Evolutionary conservation across 108 stramenopile genomes (phyloP), one percentile per base, ranked within the genome.

Genomic region (Nannochloropsis oceanica): DNA sequence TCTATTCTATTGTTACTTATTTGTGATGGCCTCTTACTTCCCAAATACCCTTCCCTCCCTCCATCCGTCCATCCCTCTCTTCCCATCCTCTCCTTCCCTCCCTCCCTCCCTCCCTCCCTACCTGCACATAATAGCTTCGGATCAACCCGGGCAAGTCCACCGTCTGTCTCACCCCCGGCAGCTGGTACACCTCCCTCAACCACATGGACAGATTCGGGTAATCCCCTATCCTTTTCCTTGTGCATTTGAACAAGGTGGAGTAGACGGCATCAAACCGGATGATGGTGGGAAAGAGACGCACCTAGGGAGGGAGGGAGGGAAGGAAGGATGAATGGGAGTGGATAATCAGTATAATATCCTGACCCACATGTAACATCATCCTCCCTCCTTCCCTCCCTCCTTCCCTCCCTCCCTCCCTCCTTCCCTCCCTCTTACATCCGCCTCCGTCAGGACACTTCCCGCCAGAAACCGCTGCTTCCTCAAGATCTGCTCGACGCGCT

Each of bases 191-290:
- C 43, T 87, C 87, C 34, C 87, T 46, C 80, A 87, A 34, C 87
- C 87, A 87, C 42, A 25, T 44, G 27, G 83, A 13, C 80, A 87
- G 26, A 25, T 82, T 73, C 43, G 87, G 87, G 44, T 80, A 87
- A 79, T 87, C 80, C 12, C 9, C 44, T 25, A 13, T 83, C 84
- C 80, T 80, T 83, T 83, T 87, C 43, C 59, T 84, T 42, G 87
- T 80, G 43, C 87, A 87, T 87, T 90, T 91, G 89, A 91, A 91
- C 18, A 89, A 87, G n/a, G 87, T 82, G n/a, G 86, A 87, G 42
- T 91, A 91, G 10, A 91, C 90, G 0, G 86, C 89, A 42, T 91
- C 90, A 79, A 90, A 91, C n/a, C 91, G 89, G 26, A 91, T 43
- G 0, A 89, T 79, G 18, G 91, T 91, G 8, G 89, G 89, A 8